Evolutionary conservation across 2,329 filamentous ascomycete genomes (phyloP), one percentile per base, ranked within the genome.

Genomic region (Alternaria triticimaculans): DNA sequence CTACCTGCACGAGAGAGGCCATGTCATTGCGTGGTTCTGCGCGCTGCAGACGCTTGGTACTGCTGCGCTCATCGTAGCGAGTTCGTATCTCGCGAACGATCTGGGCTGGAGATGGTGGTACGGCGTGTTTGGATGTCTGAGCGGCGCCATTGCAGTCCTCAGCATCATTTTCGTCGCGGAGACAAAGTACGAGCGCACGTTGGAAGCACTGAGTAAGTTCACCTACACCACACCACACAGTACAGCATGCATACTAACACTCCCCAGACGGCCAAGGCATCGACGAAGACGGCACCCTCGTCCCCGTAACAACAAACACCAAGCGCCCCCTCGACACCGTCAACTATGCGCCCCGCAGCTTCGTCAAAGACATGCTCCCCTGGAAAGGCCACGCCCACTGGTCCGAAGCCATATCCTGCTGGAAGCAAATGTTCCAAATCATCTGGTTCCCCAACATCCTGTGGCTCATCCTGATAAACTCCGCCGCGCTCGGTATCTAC

Each of bases 21-120:
- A 58, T 15, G 58, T 64, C 15, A 59, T 64, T 50, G 63, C 63
- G 11, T 66, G 63, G 63, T 65, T 65, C 21, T 65, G 63, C 21
- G 60, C 63, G 25, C 48, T 65, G 4, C 63, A 66, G 51, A 64
- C 58, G 5, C 61, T 66, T 23, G 62, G 58, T 7, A 64, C 64
- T 3, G 64, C 61, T 9, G 49, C 62, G 4, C 57, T 66, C 8
- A 64, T 66, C 26, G 57, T 66, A 12, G 46, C 64, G 14, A 64
- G 58, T 45, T 58, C 64, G 8, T 66, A 66, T 12, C 50, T 64
- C 14, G 64, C 62, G 37, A 64, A 53, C 5, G 64, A 41, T 37
- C 46, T 64, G 10, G 64, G 64, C 12, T 66, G 62, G 64, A 64
- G 62, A 18, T 66, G 64, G 58, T 66, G 64, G 64, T 66, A 66